Base-by-base conservation (phyloP, 1,139 yeast species). In the Wickerhamomyces sp. region DNA sequence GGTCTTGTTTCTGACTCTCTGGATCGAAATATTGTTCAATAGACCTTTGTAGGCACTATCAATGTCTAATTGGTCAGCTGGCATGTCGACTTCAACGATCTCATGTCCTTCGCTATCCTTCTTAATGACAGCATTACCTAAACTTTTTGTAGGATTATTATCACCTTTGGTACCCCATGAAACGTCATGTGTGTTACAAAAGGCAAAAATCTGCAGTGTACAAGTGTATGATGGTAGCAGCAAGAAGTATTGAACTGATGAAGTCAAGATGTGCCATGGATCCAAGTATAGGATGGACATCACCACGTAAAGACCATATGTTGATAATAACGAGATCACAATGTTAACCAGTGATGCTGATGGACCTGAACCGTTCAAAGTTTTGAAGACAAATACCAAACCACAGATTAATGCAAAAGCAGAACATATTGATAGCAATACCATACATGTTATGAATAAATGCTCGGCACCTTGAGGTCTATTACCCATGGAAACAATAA, bases 141-240 rank as follows among this genome's bases (percentile, higher is more conserved):
- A 65, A 40, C 74, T 79, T 52, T 78, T 79, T 14, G 79, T 72
- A 36, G 81, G 84, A 48, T 79, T 78, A 49, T 83, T 85, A 46
- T 90, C 96, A 49, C 97, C 97, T 59, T 89, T 89, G 0, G 97
- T 90, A 63, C 97, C 97, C 97, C 97, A 90, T 0, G 96, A 84
- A 38, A 89, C 95, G 69, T 89, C 97, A 64, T 89, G 96, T 5
- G 96, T 88, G 59, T 89, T 89, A 65, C 97, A 89, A 61, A 88
- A 87, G 1, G 97, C 96, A 65, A 87, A 89, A 42, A 89, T 87
- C 62, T 89, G 97, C 46, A 89, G 68, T 1, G 96, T 84, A 64
- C 96, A 87, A 3, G 94, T 82, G 60, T 87, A 89, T 1, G 92
- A 81, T n/a, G 97, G 97, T 40, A 89, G 71, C 72, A 90, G 75